These are phyloP conservation scores for Solanum pennellii DNA, from an alignment of 257 asterid genomes.

Conservation along the genomic window DNA sequence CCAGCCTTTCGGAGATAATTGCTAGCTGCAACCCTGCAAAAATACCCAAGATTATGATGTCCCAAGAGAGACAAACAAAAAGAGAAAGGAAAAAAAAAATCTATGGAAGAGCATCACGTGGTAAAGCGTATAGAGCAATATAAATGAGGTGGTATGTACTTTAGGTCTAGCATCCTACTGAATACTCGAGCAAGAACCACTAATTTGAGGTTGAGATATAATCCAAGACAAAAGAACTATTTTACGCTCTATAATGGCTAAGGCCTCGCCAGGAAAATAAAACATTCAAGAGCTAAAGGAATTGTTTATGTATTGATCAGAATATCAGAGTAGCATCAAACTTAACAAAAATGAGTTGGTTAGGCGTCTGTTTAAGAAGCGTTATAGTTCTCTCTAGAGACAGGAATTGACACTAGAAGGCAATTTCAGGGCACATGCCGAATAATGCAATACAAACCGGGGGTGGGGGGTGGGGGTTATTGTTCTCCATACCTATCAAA, in stretches of 20 bases:
- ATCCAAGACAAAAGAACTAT: background rate
- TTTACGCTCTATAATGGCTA: background rate
- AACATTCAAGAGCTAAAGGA: background rate
- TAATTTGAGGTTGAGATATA: background rate
- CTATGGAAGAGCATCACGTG: background rate
- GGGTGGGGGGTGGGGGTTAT: background rate
- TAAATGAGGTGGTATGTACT: background rate
- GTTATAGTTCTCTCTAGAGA: background rate
- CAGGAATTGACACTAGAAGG: background rate
- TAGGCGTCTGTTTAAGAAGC: background rate
- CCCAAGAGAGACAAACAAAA: background rate
- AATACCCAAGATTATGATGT: background rate
- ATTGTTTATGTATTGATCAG: background rate
- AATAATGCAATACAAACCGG: background rate
- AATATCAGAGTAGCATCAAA: background rate
- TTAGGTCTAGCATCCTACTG: background rate
- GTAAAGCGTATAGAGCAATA: background rate
- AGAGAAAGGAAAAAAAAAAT: background rate
- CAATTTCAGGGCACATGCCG: background rate
- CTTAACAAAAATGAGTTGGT: background rate
- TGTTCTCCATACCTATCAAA: constrained; percentile 55
- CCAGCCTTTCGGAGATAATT: constrained; percentile 58
- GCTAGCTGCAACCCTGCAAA: constrained; percentile 73
- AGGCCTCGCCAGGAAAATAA: background rate
- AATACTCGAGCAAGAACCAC: background rate